Percentiles rank a stretch among this genome's conserved stretches.
These are phyloP conservation scores for Colletotrichum australisinense DNA, from an alignment of 2,329 filamentous ascomycete genomes.

Conservation along the genomic window DNA sequence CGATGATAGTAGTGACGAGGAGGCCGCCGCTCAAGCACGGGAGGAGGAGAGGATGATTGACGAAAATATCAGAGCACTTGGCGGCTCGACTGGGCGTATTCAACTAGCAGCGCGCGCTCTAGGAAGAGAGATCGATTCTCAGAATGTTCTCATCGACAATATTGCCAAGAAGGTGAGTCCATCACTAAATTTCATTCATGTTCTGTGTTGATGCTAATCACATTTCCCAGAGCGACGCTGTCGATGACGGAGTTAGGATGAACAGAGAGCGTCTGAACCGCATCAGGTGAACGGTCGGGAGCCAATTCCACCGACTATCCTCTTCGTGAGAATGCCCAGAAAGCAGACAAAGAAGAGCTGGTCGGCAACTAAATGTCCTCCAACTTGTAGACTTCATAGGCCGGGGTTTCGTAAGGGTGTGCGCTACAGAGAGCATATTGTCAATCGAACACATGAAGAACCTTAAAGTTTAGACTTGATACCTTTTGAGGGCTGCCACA, in stretches of 20 bases:
- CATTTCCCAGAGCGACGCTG: conserved; percentile 75
- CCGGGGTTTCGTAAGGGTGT: conserved; percentile 43
- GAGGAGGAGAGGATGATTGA: conserved; percentile 59
- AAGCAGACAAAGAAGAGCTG: not conserved
- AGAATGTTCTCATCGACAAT: conserved; percentile 80
- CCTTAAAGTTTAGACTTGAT: not conserved
- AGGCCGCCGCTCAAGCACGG: too few relatives aligned
- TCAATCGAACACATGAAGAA: not conserved
- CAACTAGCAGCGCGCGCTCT: conserved; percentile 82
- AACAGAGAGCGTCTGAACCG: conserved; percentile 79
- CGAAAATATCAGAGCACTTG: conserved; percentile 70
- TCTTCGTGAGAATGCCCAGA: not conserved
- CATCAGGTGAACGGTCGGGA: conserved; percentile 52
- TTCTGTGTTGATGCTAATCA: conserved; percentile 41
- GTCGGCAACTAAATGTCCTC: conserved; percentile 38
- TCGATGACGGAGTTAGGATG: conserved; percentile 84
- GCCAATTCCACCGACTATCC: not conserved
- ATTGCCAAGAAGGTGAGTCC: conserved; percentile 79
- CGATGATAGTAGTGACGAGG: too few relatives aligned
- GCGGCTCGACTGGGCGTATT: conserved; percentile 75
- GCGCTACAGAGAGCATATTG: conserved; percentile 29
- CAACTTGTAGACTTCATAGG: conserved; percentile 43
- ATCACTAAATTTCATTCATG: not conserved
- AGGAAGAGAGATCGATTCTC: conserved; percentile 78
- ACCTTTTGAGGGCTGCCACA: conserved; percentile 62